A percentile compares a stretch with the other conserved stretches of the same genome.
Evolutionary conservation across 2,329 filamentous ascomycete species (phyloP).

Genomic region (Helminthosporium solani): DNA sequence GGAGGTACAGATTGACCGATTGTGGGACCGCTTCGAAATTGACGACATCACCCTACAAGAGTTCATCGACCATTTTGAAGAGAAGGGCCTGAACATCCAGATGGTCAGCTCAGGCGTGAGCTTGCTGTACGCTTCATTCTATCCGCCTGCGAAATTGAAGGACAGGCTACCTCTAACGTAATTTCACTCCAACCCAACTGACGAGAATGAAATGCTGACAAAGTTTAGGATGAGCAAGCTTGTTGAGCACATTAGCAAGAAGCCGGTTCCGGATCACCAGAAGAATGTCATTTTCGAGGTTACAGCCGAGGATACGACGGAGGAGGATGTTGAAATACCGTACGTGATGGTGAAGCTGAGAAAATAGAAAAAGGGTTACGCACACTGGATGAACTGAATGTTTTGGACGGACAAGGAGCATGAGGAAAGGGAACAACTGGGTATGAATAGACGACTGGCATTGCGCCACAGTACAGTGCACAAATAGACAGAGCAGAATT

Average conservation of each 20-base stretch:
- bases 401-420: background rate
- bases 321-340: conserved; percentile 94
- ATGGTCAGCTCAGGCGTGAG: conserved; percentile 99
- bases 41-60: conserved; percentile 81
- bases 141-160: conserved; percentile 77
- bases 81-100: conserved; percentile 74
- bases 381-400: background rate
- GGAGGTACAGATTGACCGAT: conserved; percentile 82
- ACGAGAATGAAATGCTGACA: conserved; percentile 21
- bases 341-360: conserved; percentile 86
- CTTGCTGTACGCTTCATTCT: conserved; percentile 91
- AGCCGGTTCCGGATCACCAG: conserved; percentile 85
- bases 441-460: conserved; percentile 22
- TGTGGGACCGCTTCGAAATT: conserved; percentile 97
- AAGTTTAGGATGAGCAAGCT: conserved; percentile 75
- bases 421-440: background rate
- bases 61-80: conserved; percentile 78
- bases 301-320: conserved; percentile 82
- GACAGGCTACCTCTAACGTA: conserved; percentile 73
- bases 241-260: conserved; percentile 86
- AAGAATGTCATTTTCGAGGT: conserved; percentile 95
- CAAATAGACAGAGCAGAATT: conserved; percentile 7
- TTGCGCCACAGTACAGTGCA: conserved; percentile 3
- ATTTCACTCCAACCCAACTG: conserved; percentile 39
- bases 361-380: conserved; percentile 35